Evolutionary conservation across 257 asterid genomes (phyloP).

Genomic region (Ilex asprella): DNA sequence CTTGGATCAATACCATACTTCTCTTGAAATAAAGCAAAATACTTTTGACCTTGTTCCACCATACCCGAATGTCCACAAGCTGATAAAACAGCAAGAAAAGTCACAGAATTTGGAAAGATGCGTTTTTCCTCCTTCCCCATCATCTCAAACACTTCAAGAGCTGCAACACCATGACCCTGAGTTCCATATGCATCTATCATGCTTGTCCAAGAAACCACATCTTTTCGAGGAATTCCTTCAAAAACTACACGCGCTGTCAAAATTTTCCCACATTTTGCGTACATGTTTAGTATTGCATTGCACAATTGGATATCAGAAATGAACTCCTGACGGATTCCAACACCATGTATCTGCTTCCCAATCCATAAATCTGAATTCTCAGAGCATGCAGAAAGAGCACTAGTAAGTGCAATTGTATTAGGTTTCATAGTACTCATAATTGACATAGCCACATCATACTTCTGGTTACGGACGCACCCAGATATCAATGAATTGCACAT

Average conservation of each 20-base stretch:
- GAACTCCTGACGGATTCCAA: conserved; percentile 13
- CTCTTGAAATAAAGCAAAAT: conserved; percentile 11
- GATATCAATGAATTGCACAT: conserved; percentile 17
- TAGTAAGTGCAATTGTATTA: conserved; percentile 18
- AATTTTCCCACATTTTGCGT: conserved; percentile 27
- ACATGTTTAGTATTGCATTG: conserved; percentile 20
- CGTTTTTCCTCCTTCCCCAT: conserved; percentile 12
- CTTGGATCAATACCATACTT: conserved; percentile 17
- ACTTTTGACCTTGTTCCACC: conserved; percentile 17
- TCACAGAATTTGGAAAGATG: conserved; percentile 18
- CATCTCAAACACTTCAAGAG: conserved; percentile 13
- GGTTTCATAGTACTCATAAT: conserved; percentile 10
- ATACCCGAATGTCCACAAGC: conserved; percentile 32
- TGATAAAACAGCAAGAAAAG: conserved; percentile 21
- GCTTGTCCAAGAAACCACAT: conserved; percentile 26
- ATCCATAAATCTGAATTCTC: conserved; percentile 19
- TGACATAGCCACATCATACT: conserved; percentile 17
- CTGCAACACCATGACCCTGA: conserved; percentile 24
- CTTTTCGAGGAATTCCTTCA: conserved; percentile 13
- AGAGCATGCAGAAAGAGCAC: conserved; percentile 23
- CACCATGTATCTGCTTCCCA: conserved; percentile 22
- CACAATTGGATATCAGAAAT: conserved; percentile 12
- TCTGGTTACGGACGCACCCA: conserved; percentile 16
- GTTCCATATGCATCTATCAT: conserved; percentile 22
- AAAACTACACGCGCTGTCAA: conserved; percentile 15